These are phyloP conservation scores for Petunia axillaris DNA, from an alignment of 257 asterid species.

Conservation along the genomic window DNA sequence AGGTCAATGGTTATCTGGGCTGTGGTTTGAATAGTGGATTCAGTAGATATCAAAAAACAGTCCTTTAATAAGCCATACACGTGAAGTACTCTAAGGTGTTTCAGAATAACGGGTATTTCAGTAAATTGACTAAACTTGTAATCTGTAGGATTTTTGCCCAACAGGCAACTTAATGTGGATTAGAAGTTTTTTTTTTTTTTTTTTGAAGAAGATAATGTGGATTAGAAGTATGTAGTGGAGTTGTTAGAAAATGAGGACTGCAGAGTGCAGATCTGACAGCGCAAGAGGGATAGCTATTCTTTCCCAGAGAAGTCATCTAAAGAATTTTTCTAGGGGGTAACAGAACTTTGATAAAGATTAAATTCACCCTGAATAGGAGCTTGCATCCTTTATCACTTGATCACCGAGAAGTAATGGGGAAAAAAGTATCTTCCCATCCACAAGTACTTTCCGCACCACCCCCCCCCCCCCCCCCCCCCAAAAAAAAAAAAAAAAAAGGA, in stretches of 20 bases:
- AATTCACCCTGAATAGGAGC: background rate
- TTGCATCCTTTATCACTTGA: slow-evolving; percentile 2
- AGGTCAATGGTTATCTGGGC: background rate
- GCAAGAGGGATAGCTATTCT: background rate
- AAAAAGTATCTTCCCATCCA: background rate
- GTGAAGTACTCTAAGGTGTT: background rate
- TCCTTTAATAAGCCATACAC: background rate
- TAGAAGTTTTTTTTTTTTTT: background rate
- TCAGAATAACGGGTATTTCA: background rate
- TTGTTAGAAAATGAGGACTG: background rate
- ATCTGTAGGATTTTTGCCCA: background rate
- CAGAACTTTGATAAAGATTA: background rate
- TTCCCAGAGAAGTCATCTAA: background rate
- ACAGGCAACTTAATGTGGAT: background rate
- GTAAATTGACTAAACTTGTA: background rate
- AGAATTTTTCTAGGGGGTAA: background rate
- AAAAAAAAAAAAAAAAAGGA: background rate
- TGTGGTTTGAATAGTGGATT: background rate
- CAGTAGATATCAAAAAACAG: background rate
- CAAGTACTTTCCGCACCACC: background rate
- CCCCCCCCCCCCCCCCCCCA: background rate
- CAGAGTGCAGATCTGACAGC: slow-evolving; percentile 18
- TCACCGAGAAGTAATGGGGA: background rate
- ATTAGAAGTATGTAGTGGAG: background rate
- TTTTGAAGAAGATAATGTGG: too few relatives aligned